phyloP scores from a whole-genome alignment of 257 asterid species.

The Anisodus tanguticus region DNA sequence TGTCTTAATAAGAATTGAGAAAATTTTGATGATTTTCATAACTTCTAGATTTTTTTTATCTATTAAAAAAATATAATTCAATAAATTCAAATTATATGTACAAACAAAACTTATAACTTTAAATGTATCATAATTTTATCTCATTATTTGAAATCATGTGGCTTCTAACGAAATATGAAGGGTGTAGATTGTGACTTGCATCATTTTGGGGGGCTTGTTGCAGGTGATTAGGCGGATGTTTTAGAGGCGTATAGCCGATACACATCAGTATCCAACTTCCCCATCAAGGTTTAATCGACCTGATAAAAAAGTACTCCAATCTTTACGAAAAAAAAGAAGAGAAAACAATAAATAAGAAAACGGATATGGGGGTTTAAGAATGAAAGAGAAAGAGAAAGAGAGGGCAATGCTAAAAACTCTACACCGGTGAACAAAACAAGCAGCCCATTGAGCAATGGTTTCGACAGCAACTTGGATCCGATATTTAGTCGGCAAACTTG shows the following conservation, averaged over 20 bases:
- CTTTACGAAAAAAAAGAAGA: neutral
- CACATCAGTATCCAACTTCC: neutral
- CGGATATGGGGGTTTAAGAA: conserved; percentile 39
- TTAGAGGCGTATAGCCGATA: neutral
- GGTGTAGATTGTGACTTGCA: no score
- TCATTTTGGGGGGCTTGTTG: neutral
- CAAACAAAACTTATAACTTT: no score
- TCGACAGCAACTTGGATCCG: conserved; percentile 65
- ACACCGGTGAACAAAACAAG: conserved; percentile 5
- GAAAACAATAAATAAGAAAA: neutral
- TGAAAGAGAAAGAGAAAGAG: neutral
- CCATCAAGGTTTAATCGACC: neutral
- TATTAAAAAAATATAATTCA: no score
- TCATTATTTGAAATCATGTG: no score
- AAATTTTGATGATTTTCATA: no score
- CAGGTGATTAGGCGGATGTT: neutral
- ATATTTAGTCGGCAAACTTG: conserved; percentile 54
- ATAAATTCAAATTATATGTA: no score
- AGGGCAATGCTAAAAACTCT: conserved; percentile 18
- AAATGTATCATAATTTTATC: no score
- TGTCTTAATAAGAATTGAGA: no score
- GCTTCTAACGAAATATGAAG: no score
- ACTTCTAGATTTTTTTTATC: no score
- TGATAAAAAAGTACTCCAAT: neutral
- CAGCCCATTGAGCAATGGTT: conserved; percentile 53